Percentiles rank a stretch among this genome's conserved stretches.
Evolutionary conservation across 106 monocot genomes (phyloP).

Genomic region (Dendrobium nobile): DNA sequence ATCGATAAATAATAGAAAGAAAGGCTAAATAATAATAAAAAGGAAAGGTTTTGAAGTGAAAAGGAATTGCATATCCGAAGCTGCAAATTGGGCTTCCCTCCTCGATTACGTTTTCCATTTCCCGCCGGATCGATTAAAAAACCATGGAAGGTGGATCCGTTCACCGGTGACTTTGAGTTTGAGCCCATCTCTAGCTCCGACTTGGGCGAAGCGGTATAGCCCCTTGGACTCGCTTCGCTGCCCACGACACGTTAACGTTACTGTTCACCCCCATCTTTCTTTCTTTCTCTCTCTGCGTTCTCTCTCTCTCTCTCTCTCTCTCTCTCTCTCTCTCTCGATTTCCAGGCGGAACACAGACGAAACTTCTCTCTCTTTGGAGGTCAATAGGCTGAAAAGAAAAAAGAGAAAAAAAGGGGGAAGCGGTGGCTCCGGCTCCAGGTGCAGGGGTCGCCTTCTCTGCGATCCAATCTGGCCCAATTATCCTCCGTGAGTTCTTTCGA

Average conservation of each 20-base stretch:
- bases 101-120: constrained; percentile 9
- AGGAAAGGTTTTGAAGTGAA: not conserved
- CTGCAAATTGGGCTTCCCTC: constrained; percentile 11
- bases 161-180: not conserved
- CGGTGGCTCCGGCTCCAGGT: not conserved
- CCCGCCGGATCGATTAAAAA: constrained; percentile 13
- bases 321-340: not conserved
- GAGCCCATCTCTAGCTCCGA: constrained; percentile 2
- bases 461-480: not conserved
- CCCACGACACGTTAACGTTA: not conserved
- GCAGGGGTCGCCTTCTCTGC: not conserved
- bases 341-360: not conserved
- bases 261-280: not conserved
- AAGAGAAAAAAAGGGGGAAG: not conserved
- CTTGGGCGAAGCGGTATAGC: not conserved
- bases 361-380: not conserved
- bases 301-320: not conserved
- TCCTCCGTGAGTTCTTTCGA: not conserved
- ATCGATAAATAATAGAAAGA: not conserved
- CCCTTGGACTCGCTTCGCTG: not conserved
- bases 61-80: not conserved
- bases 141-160: constrained; percentile 5
- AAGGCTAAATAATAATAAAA: not conserved
- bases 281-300: not conserved
- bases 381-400: not conserved